These are phyloP conservation scores for Areca catechu DNA, from an alignment of 176 grass and related monocot species.

Conservation along the genomic window DNA sequence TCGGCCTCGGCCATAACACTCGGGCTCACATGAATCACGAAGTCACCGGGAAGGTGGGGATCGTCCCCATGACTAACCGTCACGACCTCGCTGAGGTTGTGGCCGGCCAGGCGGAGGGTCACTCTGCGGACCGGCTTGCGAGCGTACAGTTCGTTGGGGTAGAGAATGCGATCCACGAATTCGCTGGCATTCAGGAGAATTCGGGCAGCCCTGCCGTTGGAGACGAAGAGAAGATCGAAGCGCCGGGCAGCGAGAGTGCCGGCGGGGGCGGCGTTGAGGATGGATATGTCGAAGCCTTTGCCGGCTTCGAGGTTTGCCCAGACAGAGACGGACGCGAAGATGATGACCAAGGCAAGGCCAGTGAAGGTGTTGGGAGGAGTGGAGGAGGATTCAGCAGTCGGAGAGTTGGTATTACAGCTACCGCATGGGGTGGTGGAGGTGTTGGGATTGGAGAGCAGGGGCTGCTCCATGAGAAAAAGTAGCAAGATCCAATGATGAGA, in stretches of 20 bases:
- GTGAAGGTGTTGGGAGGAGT: no score
- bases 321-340: no score
- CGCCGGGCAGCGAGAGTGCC: not conserved
- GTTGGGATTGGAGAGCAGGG: no score
- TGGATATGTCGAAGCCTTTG: not conserved
- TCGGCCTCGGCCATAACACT: not conserved
- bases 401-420: no score
- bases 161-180: not conserved
- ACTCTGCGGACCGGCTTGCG: not conserved
- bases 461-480: no score
- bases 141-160: not conserved
- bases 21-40: not conserved
- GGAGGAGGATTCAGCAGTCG: no score
- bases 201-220: conserved; percentile 7
- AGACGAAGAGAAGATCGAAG: conserved; percentile 11
- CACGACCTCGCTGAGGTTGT: not conserved
- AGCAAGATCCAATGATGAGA: no score
- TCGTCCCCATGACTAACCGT: not conserved
- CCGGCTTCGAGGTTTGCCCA: no score
- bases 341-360: no score
- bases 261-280: not conserved
- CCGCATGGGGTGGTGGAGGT: no score
- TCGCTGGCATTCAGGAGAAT: not conserved
- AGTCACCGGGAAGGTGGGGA: not conserved
- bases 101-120: not conserved